Percentiles rank a stretch among this genome's conserved stretches.
Evolutionary conservation across 2,329 filamentous ascomycete genomes (phyloP).

Genomic region (Metarhizium guizhouense): DNA sequence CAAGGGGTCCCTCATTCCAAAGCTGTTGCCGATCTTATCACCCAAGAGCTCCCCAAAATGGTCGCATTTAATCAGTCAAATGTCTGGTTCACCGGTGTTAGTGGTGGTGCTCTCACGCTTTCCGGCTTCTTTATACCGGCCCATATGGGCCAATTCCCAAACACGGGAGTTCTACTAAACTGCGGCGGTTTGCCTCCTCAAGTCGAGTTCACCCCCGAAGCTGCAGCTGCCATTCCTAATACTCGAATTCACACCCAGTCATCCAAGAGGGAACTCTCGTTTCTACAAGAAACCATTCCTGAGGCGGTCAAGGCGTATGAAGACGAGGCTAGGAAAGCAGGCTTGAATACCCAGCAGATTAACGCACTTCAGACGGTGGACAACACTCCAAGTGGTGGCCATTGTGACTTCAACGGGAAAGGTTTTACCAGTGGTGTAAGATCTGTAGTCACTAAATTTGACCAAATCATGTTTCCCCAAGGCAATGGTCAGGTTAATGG

Average conservation of each 20-base stretch:
- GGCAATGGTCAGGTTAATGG: too few relatives aligned
- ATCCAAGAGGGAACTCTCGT: slow-evolving; percentile 39
- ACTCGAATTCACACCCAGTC: slow-evolving; percentile 49
- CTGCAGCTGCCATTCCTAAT: slow-evolving; percentile 28
- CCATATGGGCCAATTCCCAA: slow-evolving; percentile 41
- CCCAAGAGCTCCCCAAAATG: slow-evolving; percentile 39
- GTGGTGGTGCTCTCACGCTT: slow-evolving; percentile 43
- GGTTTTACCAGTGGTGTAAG: slow-evolving; percentile 35
- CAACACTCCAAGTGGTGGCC: slow-evolving; percentile 44
- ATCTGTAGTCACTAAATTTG: slow-evolving; percentile 22
- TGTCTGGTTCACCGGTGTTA: slow-evolving; percentile 50
- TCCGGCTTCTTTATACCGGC: slow-evolving; percentile 49
- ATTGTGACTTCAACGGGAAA: slow-evolving; percentile 48
- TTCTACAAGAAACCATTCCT: slow-evolving; percentile 41
- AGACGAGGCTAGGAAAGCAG: slow-evolving; percentile 32
- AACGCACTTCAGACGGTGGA: slow-evolving; percentile 47
- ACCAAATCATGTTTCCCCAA: too few relatives aligned
- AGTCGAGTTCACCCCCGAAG: slow-evolving; percentile 35
- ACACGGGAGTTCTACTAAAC: slow-evolving; percentile 44
- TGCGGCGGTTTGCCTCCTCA: slow-evolving; percentile 47
- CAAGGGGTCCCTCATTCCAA: slow-evolving; percentile 48
- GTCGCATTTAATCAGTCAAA: slow-evolving; percentile 42
- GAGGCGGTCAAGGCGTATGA: slow-evolving; percentile 42
- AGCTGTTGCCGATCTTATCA: slow-evolving; percentile 43
- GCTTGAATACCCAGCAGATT: slow-evolving; percentile 34